Percentiles rank a stretch among this genome's conserved stretches.
These are phyloP conservation scores for Jasminum sambac DNA, from an alignment of 257 asterid genomes.

Conservation along the genomic window DNA sequence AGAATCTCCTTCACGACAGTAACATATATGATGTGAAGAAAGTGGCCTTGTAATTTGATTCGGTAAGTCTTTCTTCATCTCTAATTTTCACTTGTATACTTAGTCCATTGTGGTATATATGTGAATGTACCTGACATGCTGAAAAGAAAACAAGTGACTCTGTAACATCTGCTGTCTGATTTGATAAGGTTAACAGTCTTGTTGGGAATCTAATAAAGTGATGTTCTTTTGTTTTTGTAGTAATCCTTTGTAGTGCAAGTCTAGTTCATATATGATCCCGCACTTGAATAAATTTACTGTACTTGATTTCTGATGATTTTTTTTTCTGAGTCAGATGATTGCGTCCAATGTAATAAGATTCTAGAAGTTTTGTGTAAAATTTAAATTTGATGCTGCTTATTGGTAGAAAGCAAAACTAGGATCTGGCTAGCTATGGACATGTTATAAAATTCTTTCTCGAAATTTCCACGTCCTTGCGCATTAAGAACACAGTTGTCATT, in stretches of 20 bases:
- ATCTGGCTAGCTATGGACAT: no score
- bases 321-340: not conserved
- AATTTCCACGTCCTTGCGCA: no score
- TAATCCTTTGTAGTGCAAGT: not conserved
- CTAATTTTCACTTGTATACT: slow-evolving; percentile 27
- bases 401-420: no score
- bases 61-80: slow-evolving; percentile 12
- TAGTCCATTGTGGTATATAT: slow-evolving; percentile 9
- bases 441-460: no score
- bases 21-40: slow-evolving; percentile 11
- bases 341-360: not conserved
- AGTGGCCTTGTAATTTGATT: slow-evolving; percentile 5
- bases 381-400: no score
- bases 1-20: slow-evolving; percentile 48
- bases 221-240: slow-evolving; percentile 19
- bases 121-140: slow-evolving; percentile 4
- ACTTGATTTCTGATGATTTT: not conserved
- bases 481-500: no score
- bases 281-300: not conserved
- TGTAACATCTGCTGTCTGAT: slow-evolving; percentile 23
- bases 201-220: slow-evolving; percentile 17
- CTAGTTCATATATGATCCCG: not conserved
- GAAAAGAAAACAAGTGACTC: slow-evolving; percentile 18
- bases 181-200: slow-evolving; percentile 3
- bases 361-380: no score